A percentile compares a stretch with the other conserved stretches of the same genome.
Conservation (phyloP, 1,139 yeast genomes). For the Sugiyamaella paludigena region DNA sequence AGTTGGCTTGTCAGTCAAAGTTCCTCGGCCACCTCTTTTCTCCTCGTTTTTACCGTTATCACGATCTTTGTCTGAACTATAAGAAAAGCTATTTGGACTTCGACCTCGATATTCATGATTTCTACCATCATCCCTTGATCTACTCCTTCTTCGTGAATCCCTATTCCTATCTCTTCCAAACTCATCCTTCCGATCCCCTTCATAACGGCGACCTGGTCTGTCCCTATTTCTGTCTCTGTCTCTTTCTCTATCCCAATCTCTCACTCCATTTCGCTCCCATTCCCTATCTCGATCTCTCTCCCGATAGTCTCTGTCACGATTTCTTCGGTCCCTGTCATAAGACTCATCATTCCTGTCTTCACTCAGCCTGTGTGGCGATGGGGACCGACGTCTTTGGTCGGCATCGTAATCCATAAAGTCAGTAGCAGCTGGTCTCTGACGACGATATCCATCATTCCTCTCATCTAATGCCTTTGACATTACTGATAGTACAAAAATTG, state of each 20-base stretch:
- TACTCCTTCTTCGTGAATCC: neutral
- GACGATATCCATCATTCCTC: neutral
- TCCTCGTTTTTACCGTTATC: no score
- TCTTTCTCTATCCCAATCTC: neutral
- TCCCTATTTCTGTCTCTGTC: neutral
- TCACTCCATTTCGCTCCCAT: neutral
- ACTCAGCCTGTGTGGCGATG: neutral
- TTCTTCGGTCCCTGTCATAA: no score
- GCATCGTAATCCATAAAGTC: conserved; percentile 12
- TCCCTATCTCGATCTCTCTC: no score
- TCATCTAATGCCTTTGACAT: conserved; percentile 3
- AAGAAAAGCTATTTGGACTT: neutral
- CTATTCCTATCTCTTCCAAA: neutral
- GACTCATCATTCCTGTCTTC: neutral
- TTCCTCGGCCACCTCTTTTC: no score
- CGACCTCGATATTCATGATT: neutral
- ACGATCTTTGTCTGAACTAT: no score
- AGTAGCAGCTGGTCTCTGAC: conserved; percentile 6
- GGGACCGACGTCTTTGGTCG: neutral
- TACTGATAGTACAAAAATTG: neutral
- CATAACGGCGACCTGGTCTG: neutral
- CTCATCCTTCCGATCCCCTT: neutral
- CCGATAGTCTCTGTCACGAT: no score
- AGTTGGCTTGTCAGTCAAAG: neutral
- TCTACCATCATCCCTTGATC: neutral